A percentile compares a stretch with the other conserved stretches of the same genome.
Conservation (phyloP, 2,329 filamentous ascomycete species). For the Beauveria sp. region DNA sequence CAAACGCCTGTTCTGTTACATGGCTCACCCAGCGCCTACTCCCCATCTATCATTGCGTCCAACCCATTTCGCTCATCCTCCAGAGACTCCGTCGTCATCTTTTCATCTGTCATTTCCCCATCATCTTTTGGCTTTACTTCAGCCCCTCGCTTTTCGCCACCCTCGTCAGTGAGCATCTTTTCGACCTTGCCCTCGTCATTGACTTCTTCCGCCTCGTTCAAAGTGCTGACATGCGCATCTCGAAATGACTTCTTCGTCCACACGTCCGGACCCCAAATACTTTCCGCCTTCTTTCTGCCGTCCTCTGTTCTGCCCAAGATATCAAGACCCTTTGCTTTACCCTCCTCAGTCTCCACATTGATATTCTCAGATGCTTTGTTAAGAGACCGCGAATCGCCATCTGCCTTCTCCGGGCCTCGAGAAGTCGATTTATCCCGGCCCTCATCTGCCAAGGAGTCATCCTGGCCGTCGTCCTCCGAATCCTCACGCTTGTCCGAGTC, state of each 20-base stretch:
- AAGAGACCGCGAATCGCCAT: constrained; percentile 17
- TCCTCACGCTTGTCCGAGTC: constrained; percentile 1
- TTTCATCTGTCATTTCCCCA: constrained; percentile 20
- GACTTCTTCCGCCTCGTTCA: not conserved
- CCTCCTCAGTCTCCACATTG: constrained; percentile 36
- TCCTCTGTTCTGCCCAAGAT: constrained; percentile 43
- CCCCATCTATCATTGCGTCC: constrained; percentile 37
- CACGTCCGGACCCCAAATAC: constrained; percentile 42
- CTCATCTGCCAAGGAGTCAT: not conserved
- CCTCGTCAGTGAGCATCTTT: constrained; percentile 18
- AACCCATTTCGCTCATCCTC: constrained; percentile 40
- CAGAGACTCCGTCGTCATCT: constrained; percentile 34
- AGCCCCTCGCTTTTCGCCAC: not conserved
- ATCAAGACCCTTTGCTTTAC: constrained; percentile 44
- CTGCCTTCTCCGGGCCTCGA: not conserved
- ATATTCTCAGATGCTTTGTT: constrained; percentile 38
- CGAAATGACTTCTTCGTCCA: constrained; percentile 30
- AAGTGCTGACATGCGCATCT: not conserved
- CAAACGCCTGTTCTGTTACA: constrained; percentile 10
- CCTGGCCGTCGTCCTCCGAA: not conserved
- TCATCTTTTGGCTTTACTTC: constrained; percentile 38
- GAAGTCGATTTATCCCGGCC: not conserved
- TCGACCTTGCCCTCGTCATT: constrained; percentile 34
- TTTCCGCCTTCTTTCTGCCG: constrained; percentile 42
- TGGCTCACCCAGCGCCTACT: constrained; percentile 20